These are phyloP conservation scores for Populus euphratica DNA, from an alignment of 345 rosid genomes.

Conservation along the genomic window DNA sequence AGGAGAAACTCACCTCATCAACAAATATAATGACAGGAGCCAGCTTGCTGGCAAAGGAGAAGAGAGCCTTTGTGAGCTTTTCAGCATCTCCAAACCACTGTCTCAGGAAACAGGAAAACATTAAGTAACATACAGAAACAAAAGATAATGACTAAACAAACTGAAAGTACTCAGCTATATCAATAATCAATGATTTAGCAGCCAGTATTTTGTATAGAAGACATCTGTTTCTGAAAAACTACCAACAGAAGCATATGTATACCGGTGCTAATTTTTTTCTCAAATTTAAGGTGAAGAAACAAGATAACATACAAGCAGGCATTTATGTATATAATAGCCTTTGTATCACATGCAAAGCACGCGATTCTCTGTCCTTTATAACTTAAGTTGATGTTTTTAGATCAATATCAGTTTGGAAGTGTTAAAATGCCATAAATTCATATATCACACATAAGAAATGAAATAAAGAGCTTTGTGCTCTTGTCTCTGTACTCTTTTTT, in stretches of 20 bases:
- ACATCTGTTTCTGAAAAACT: neutral
- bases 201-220: neutral
- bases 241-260: neutral
- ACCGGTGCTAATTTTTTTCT: neutral
- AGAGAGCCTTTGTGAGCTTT: conserved; percentile 93
- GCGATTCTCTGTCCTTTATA: neutral
- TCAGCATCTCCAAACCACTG: conserved; percentile 99
- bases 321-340: neutral
- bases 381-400: neutral
- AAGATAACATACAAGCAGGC: neutral
- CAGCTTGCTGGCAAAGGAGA: conserved; percentile 89
- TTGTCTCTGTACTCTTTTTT: neutral
- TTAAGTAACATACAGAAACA: neutral
- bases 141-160: neutral
- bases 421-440: neutral
- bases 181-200: neutral
- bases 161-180: neutral
- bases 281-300: neutral
- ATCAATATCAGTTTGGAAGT: neutral
- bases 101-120: conserved; percentile 13
- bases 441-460: neutral
- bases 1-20: conserved; percentile 67
- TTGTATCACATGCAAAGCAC: neutral
- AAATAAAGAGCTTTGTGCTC: neutral
- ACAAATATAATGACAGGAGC: conserved; percentile 95